Conservation (phyloP, 768 basidiomycete genomes). For the Hygrophoropsis aurantiaca region DNA sequence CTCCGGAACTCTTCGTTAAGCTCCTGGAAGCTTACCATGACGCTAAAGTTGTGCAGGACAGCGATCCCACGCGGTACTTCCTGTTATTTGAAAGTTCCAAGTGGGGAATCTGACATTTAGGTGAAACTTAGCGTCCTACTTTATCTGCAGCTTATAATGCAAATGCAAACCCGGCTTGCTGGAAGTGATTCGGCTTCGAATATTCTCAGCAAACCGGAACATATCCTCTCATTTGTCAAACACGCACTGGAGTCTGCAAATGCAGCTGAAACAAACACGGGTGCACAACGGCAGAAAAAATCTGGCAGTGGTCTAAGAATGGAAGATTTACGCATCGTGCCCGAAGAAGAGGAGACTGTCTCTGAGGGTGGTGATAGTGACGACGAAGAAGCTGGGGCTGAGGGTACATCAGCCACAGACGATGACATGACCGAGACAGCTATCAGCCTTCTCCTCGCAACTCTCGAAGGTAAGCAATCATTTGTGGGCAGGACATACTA, state of each 20-base stretch:
- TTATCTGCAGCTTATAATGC: conserved; percentile 77
- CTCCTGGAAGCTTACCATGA: conserved; percentile 68
- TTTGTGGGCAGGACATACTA: background rate
- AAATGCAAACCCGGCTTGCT: conserved; percentile 73
- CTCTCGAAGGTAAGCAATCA: conserved; percentile 71
- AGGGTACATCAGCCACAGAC: conserved; percentile 40
- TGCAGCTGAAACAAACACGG: conserved; percentile 1
- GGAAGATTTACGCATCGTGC: conserved; percentile 38
- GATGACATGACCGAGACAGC: conserved; percentile 76
- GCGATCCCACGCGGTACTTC: conserved; percentile 22
- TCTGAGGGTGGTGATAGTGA: conserved; percentile 60
- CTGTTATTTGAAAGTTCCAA: too few species aligned
- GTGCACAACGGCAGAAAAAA: conserved; percentile 1
- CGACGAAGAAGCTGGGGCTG: conserved; percentile 43
- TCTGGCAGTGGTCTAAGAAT: conserved; percentile 25
- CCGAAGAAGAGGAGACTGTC: conserved; percentile 35
- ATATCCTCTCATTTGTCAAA: conserved; percentile 81
- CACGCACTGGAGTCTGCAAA: conserved; percentile 60
- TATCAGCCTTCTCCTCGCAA: conserved; percentile 76
- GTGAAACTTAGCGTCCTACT: conserved; percentile 53
- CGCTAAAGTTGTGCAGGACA: conserved; percentile 15
- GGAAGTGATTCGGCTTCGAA: conserved; percentile 51
- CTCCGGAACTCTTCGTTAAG: conserved; percentile 71
- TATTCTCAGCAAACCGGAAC: conserved; percentile 60
- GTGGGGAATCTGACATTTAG: conserved; percentile 9